A percentile compares a stretch with the other conserved stretches of the same genome.
These are phyloP conservation scores for Gleditsia sinensis DNA, from an alignment of 306 rosid genomes.

Conservation along the genomic window DNA sequence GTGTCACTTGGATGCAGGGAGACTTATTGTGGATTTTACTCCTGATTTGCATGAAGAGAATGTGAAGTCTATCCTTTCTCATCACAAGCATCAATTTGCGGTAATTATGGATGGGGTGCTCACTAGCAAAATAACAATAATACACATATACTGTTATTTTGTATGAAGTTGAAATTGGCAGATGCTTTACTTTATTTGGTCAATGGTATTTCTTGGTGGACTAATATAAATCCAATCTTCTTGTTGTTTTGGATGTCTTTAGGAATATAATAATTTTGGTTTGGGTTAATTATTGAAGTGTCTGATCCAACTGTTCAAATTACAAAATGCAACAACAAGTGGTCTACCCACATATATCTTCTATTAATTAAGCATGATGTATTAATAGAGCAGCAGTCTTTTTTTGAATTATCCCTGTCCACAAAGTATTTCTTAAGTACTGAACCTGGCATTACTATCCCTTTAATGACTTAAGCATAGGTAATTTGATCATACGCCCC, in stretches of 20 bases:
- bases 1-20: slow-evolving; percentile 62
- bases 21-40: slow-evolving; percentile 67
- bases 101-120: slow-evolving; percentile 45
- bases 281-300: slow-evolving; percentile 26
- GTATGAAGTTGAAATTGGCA: slow-evolving; percentile 14
- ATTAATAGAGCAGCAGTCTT: slow-evolving; percentile 4
- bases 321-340: too few relatives aligned
- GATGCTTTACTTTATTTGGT: slow-evolving; percentile 9
- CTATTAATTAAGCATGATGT: neutral
- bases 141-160: neutral
- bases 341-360: slow-evolving; percentile 1
- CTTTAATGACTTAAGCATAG: neutral
- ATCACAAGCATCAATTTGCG: slow-evolving; percentile 70
- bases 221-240: slow-evolving; percentile 12
- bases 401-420: slow-evolving; percentile 10
- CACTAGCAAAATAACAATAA: slow-evolving; percentile 25
- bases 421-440: neutral
- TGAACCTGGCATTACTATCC: neutral
- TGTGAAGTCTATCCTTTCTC: slow-evolving; percentile 64
- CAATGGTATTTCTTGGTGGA: neutral
- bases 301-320: slow-evolving; percentile 20
- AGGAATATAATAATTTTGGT: neutral
- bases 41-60: slow-evolving; percentile 77
- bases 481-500: neutral
- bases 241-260: neutral